Evolutionary conservation across 139 green algal species (phyloP), one percentile per base, ranked within the genome.

Genomic region (Chlamydomonas incerta): DNA sequence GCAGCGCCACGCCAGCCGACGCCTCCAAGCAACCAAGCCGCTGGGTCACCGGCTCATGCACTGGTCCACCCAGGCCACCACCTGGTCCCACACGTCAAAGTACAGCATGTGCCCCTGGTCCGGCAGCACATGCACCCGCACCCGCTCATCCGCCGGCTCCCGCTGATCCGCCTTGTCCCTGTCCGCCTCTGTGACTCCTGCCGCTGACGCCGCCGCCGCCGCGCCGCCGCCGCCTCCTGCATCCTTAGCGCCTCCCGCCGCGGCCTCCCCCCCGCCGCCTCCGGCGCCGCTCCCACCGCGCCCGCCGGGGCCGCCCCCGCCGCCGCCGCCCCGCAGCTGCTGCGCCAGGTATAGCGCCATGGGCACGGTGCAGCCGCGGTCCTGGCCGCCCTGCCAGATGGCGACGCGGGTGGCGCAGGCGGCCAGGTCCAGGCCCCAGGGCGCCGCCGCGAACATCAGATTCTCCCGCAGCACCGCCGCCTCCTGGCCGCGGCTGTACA

Each of bases 371-470:
- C 65, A 76, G 65, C 79, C 79, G 4, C 66, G 46, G 79, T 85
- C 79, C n/a, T 68, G 46, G 47, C 29, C 74, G 58, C 74, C 74
- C 58, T 82, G 74, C 74, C 74, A 82, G 29, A 82, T 47, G 24
- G 74, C 58, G 58, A 82, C 74, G 24, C 21, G 35, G 9, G 35
- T 31, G 3, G 24, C 0, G 26, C 57, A n/a, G 34, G 34, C 58
- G 20, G 15, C 35, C 34, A 72, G 35, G 74, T 82, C 58, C 20
- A 82, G 29, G 58, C 74, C 74, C 74, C 74, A 82, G 0, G 58
- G 35, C 74, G 24, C 3, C 9, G 23, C 74, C 24, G 58, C 58
- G 8, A 82, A 60, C 34, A 41, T 41, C 23, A 82, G 33, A 34
- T 72, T 60, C 46, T 82, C 35, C 24, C 37, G 58, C 10, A 28